Percentiles rank a stretch among this genome's conserved stretches.
phyloP scores from a whole-genome alignment of 2,329 filamentous ascomycete genomes.

The Talaromyces sp. region DNA sequence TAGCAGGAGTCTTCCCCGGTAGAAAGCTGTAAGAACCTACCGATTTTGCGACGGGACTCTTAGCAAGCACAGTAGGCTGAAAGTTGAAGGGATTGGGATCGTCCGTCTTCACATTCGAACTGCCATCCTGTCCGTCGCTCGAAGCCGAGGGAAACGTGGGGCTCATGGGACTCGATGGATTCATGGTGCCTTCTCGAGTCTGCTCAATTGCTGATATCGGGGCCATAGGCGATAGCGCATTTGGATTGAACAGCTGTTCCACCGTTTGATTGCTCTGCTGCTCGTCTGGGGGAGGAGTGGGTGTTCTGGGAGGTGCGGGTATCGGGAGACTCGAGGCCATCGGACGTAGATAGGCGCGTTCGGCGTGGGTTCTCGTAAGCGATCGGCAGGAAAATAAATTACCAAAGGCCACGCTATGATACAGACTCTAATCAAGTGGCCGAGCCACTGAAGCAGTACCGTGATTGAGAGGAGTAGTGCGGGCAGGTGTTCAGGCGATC shows the following conservation, averaged over 20 bases:
- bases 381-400: neutral
- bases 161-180: conserved; percentile 22
- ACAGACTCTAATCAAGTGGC: neutral
- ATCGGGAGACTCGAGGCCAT: conserved; percentile 59
- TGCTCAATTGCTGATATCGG: conserved; percentile 21
- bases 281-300: conserved; percentile 58
- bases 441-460: neutral
- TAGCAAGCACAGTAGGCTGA: conserved; percentile 72
- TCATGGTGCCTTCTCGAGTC: neutral
- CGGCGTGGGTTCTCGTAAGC: neutral
- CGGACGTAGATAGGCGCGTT: neutral
- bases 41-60: conserved; percentile 66
- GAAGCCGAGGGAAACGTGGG: conserved; percentile 31
- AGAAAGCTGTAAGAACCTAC: conserved; percentile 43
- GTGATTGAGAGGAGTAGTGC: neutral
- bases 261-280: conserved; percentile 16
- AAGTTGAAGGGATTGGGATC: conserved; percentile 77
- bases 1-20: conserved; percentile 5
- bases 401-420: neutral
- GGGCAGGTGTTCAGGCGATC: neutral
- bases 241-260: conserved; percentile 35
- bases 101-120: conserved; percentile 24
- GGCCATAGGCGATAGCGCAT: conserved; percentile 44
- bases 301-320: conserved; percentile 58
- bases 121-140: conserved; percentile 18